These are phyloP conservation scores for Astrothelium subdiscretum DNA, from an alignment of 495 filamentous ascomycete genomes.

Conservation along the genomic window DNA sequence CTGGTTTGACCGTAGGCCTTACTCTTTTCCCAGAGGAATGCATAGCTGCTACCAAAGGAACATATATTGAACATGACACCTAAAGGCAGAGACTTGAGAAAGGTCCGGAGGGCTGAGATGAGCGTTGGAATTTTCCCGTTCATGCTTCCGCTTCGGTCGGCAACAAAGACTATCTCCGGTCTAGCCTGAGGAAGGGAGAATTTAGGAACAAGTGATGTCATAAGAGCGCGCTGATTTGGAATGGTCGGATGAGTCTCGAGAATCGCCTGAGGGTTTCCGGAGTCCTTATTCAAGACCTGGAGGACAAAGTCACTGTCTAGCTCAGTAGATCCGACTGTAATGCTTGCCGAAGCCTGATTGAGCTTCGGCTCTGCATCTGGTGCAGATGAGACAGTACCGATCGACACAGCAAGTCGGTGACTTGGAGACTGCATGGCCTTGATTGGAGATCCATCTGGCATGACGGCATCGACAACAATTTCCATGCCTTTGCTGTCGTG, in stretches of 20 bases:
- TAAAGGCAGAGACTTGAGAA: constrained; percentile 57
- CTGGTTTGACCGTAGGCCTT: constrained; percentile 40
- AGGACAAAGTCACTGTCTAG: constrained; percentile 44
- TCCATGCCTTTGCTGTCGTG: constrained; percentile 34
- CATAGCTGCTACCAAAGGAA: constrained; percentile 46
- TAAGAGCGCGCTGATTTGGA: constrained; percentile 49
- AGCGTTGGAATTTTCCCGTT: constrained; percentile 40
- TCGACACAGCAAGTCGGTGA: constrained; percentile 52
- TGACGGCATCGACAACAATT: constrained; percentile 48
- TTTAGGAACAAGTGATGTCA: constrained; percentile 56
- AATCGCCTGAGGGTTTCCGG: constrained; percentile 45
- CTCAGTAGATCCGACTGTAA: constrained; percentile 36
- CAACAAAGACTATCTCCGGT: constrained; percentile 60
- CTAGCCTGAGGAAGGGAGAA: constrained; percentile 41
- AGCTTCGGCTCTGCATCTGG: constrained; percentile 36
- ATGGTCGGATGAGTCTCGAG: constrained; percentile 52
- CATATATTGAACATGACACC: constrained; percentile 65
- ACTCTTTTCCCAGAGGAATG: constrained; percentile 50
- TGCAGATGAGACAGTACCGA: constrained; percentile 44
- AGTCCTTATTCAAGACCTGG: constrained; percentile 43
- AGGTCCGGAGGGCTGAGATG: constrained; percentile 47
- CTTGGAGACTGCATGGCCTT: constrained; percentile 49
- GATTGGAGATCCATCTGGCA: constrained; percentile 44
- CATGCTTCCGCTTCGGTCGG: constrained; percentile 62
- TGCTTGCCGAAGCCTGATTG: constrained; percentile 47